These are phyloP conservation scores for Trichaptum fuscoviolaceum DNA, from an alignment of 768 basidiomycete genomes.

Conservation along the genomic window DNA sequence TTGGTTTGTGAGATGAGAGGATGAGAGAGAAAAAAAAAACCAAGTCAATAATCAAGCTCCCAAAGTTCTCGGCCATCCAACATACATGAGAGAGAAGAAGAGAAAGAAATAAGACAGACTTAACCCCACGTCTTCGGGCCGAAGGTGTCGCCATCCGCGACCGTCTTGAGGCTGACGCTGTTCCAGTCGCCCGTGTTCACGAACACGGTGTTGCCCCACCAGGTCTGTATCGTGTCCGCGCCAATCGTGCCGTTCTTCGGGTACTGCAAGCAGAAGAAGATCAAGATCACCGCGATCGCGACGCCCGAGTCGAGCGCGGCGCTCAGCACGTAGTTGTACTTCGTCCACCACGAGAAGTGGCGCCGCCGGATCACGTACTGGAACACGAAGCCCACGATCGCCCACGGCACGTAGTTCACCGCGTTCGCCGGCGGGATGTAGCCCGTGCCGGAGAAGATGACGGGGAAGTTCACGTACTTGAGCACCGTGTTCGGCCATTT, in stretches of 20 bases:
- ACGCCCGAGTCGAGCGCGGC: slow-evolving; percentile 68
- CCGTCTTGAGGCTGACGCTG: slow-evolving; percentile 26
- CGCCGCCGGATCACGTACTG: slow-evolving; percentile 23
- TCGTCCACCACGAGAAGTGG: slow-evolving; percentile 20
- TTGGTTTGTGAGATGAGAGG: too few species aligned
- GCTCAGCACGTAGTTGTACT: slow-evolving; percentile 45
- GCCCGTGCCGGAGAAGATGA: slow-evolving; percentile 26
- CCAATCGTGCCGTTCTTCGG: slow-evolving; percentile 60
- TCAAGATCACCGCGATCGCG: slow-evolving; percentile 47
- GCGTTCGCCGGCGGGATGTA: slow-evolving; percentile 27
- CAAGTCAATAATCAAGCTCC: too few species aligned
- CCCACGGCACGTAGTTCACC: slow-evolving; percentile 21
- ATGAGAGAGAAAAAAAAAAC: too few species aligned
- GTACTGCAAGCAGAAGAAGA: slow-evolving; percentile 61
- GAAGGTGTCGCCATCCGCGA: slow-evolving; percentile 46
- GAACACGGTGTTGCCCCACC: slow-evolving; percentile 66
- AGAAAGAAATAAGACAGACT: background rate
- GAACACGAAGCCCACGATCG: slow-evolving; percentile 30
- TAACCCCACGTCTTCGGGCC: slow-evolving; percentile 60
- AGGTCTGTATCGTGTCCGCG: slow-evolving; percentile 40
- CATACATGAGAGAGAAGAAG: too few species aligned
- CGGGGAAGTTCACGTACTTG: slow-evolving; percentile 25
- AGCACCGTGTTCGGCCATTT: slow-evolving; percentile 22
- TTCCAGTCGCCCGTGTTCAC: slow-evolving; percentile 25
- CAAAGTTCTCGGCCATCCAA: too few species aligned